Percentiles rank a stretch among this genome's conserved stretches.
Conservation (phyloP, 345 rosid genomes). For the Rhodamnia argentea region DNA sequence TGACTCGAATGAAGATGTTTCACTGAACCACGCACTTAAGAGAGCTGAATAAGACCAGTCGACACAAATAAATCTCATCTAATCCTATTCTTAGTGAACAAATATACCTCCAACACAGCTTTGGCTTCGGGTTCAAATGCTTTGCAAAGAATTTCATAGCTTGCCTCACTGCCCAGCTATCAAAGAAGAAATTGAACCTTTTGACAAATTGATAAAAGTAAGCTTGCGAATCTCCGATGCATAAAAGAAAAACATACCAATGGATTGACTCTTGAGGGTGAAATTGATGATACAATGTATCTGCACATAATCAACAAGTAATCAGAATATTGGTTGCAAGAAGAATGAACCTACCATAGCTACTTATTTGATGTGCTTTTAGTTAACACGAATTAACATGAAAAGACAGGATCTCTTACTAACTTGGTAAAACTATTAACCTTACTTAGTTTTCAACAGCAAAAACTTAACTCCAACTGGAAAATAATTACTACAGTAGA, state of each 20-base stretch:
- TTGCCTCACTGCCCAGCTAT: constrained; percentile 39
- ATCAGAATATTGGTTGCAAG: neutral
- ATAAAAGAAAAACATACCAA: constrained; percentile 28
- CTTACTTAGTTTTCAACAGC: neutral
- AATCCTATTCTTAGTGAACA: neutral
- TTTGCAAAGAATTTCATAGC: constrained; percentile 90
- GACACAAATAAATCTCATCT: neutral
- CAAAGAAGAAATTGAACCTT: neutral
- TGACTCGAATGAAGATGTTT: neutral
- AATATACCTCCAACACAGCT: constrained; percentile 48
- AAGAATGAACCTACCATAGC: neutral
- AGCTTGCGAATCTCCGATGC: neutral
- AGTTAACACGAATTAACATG: neutral
- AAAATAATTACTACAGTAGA: neutral
- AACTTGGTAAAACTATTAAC: neutral
- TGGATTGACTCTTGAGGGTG: constrained; percentile 69
- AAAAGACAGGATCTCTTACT: neutral
- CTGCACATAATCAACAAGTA: constrained; percentile 21
- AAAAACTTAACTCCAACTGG: neutral
- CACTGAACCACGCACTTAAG: neutral
- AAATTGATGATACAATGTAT: constrained; percentile 63
- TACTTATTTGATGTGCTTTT: neutral
- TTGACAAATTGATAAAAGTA: neutral
- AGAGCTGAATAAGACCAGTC: neutral
- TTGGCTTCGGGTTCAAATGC: constrained; percentile 62